These are phyloP conservation scores for Thalia dealbata DNA, from an alignment of 176 grass and related monocot genomes.

Conservation along the genomic window DNA sequence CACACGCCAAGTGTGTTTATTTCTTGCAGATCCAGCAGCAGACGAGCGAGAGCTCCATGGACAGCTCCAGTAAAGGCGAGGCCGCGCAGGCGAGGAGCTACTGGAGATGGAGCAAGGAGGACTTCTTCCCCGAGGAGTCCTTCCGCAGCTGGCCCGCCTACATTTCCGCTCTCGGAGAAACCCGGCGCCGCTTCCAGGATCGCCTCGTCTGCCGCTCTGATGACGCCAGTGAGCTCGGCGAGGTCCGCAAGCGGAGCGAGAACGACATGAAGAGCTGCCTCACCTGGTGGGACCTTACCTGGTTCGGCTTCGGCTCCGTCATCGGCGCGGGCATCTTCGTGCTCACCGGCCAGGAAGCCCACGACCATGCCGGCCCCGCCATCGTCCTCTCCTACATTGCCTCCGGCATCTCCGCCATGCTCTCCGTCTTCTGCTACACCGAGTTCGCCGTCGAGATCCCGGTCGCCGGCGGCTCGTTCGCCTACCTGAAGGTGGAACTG, in stretches of 20 bases:
- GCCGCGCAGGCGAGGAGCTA: constrained; percentile 28
- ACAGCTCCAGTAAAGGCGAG: neutral
- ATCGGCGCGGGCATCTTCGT: constrained; percentile 94
- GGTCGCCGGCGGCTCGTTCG: constrained; percentile 65
- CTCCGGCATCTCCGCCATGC: constrained; percentile 76
- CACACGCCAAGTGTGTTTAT: neutral
- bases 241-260: constrained; percentile 61
- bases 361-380: constrained; percentile 72
- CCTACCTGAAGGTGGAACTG: constrained; percentile 83
- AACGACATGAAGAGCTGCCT: constrained; percentile 85
- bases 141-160: constrained; percentile 74
- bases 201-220: constrained; percentile 56
- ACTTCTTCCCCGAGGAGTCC: constrained; percentile 93
- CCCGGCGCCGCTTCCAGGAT: constrained; percentile 39
- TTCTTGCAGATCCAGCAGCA: neutral
- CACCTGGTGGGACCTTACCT: constrained; percentile 93
- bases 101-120: constrained; percentile 73
- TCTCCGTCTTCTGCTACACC: constrained; percentile 93
- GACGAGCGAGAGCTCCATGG: neutral
- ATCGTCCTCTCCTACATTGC: constrained; percentile 74
- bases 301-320: constrained; percentile 88
- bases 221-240: constrained; percentile 48
- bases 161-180: constrained; percentile 31
- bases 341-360: constrained; percentile 70
- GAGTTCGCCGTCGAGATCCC: constrained; percentile 95